Conservation (phyloP, 495 filamentous ascomycete genomes). For the Astrothelium macrocarpum region DNA sequence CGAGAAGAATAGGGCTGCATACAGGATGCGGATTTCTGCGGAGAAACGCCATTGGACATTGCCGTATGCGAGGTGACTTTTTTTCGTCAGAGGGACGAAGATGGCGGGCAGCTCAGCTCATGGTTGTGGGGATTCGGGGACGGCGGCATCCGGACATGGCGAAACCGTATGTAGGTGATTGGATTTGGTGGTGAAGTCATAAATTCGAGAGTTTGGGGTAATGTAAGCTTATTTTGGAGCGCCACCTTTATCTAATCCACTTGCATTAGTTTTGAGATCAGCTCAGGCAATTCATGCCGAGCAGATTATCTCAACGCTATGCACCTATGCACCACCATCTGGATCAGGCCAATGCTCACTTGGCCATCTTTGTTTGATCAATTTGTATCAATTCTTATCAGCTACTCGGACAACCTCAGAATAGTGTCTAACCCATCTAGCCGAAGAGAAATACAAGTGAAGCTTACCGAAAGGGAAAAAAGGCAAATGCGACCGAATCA, state of each 20-base stretch:
- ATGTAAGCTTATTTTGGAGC: not conserved
- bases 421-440: too few relatives aligned
- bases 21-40: conserved; percentile 23
- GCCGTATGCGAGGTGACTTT: conserved; percentile 10
- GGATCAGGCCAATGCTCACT: too few relatives aligned
- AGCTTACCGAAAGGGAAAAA: not conserved
- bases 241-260: not conserved
- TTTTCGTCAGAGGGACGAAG: not conserved
- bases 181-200: not conserved
- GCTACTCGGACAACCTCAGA: not conserved
- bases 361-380: too few relatives aligned
- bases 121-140: not conserved
- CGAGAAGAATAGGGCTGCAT: too few relatives aligned
- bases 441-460: not conserved
- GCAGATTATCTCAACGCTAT: too few relatives aligned
- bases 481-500: not conserved
- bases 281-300: too few relatives aligned
- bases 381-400: not conserved
- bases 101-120: not conserved
- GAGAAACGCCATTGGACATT: conserved; percentile 24
- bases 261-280: not conserved
- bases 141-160: not conserved
- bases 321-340: too few relatives aligned
- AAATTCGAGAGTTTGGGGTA: not conserved
- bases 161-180: not conserved